Percentiles rank a stretch among this genome's conserved stretches.
phyloP scores from a whole-genome alignment of 1,284 basidiomycete species.

The Omphalotus olearius region DNA sequence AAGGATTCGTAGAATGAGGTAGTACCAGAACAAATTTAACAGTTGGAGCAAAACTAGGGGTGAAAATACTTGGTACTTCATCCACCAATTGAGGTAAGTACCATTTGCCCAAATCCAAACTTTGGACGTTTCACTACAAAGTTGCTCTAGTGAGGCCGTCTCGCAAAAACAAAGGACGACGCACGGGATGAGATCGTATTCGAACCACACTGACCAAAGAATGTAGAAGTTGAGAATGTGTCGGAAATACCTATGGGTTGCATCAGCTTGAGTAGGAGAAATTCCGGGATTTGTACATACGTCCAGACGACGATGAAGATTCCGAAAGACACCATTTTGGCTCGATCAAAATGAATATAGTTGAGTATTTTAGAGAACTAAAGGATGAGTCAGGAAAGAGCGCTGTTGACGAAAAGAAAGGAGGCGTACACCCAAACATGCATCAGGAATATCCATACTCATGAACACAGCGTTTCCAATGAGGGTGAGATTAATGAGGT shows the following conservation, averaged over 20 bases:
- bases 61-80: constrained; percentile 77
- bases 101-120: constrained; percentile 64
- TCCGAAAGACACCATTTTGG: constrained; percentile 65
- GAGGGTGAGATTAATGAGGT: constrained; percentile 75
- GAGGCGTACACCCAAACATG: constrained; percentile 76
- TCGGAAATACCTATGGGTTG: constrained; percentile 77
- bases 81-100: constrained; percentile 74
- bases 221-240: constrained; percentile 91
- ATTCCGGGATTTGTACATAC: constrained; percentile 39
- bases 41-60: constrained; percentile 75
- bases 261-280: not conserved
- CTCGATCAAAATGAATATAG: constrained; percentile 69
- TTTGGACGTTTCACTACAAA: constrained; percentile 48
- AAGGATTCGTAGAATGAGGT: constrained; percentile 71
- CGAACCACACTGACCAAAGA: constrained; percentile 81
- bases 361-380: constrained; percentile 85
- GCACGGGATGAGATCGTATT: constrained; percentile 80
- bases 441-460: constrained; percentile 96
- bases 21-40: constrained; percentile 92
- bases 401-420: not conserved
- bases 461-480: constrained; percentile 93
- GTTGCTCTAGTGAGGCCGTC: not conserved
- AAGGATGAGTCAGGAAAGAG: not conserved
- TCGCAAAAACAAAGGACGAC: constrained; percentile 27
- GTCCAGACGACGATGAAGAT: constrained; percentile 79